These are phyloP conservation scores for Paratrypanosoma confusum DNA, from an alignment of 208 protist species.

Conservation along the genomic window DNA sequence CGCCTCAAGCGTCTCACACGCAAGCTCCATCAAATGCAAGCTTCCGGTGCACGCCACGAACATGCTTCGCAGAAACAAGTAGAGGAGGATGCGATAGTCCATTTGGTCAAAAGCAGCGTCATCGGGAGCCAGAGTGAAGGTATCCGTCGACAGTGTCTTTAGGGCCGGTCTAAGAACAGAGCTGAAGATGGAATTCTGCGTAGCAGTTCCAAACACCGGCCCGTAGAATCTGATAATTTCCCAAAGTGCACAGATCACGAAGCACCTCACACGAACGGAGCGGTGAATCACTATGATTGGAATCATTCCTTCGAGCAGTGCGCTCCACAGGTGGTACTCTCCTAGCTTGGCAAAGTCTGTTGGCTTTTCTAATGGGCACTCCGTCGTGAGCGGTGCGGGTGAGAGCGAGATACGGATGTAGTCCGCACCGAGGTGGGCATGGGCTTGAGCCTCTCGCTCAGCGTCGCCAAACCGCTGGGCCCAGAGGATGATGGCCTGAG, in stretches of 20 bases:
- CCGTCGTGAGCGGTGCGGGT: slow-evolving; percentile 26
- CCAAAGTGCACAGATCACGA: slow-evolving; percentile 56
- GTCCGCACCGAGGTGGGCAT: slow-evolving; percentile 11
- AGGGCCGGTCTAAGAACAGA: slow-evolving; percentile 57
- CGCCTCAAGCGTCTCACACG: slow-evolving; percentile 28
- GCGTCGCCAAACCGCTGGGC: slow-evolving; percentile 32
- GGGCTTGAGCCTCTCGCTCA: slow-evolving; percentile 29
- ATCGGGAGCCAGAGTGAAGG: slow-evolving; percentile 2
- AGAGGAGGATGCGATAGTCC: slow-evolving; percentile 67
- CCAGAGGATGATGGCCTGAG: slow-evolving; percentile 38
- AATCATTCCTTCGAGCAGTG: slow-evolving; percentile 67
- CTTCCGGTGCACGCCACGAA: slow-evolving; percentile 34
- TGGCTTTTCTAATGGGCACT: slow-evolving; percentile 39
- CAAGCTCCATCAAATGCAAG: slow-evolving; percentile 27
- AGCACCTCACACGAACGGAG: slow-evolving; percentile 52
- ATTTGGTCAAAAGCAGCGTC: slow-evolving; percentile 19
- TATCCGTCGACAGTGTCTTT: slow-evolving; percentile 33
- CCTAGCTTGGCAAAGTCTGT: slow-evolving; percentile 33
- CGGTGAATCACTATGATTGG: slow-evolving; percentile 60
- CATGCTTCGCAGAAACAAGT: slow-evolving; percentile 52
- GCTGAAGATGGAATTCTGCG: slow-evolving; percentile 51
- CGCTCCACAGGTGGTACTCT: slow-evolving; percentile 70
- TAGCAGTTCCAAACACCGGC: slow-evolving; percentile 30
- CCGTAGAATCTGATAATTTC: slow-evolving; percentile 44
- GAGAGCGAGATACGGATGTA: slow-evolving; percentile 40